Percentiles rank a stretch among this genome's conserved stretches.
These are phyloP conservation scores for Wickerhamiella dianesei DNA, from an alignment of 805 yeast genomes.

Conservation along the genomic window DNA sequence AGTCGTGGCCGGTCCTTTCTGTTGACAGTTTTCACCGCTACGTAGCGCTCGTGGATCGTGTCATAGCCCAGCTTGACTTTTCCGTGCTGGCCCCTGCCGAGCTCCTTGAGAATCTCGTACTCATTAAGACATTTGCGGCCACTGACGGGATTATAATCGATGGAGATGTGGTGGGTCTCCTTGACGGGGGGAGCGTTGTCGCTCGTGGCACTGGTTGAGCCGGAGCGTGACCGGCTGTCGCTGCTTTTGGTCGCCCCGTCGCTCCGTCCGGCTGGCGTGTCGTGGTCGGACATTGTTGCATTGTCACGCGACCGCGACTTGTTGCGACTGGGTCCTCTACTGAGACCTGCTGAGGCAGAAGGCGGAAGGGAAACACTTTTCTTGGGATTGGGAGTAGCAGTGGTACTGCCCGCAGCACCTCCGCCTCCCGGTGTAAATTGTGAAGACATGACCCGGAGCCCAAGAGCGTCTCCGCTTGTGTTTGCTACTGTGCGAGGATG, in stretches of 20 bases:
- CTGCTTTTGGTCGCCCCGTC: not conserved
- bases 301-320: not conserved
- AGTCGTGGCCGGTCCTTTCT: conserved; percentile 46
- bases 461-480: not conserved
- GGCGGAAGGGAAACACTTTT: not conserved
- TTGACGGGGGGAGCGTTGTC: conserved; percentile 36
- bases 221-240: not conserved
- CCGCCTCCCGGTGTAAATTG: not conserved
- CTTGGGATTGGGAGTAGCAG: not conserved
- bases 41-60: conserved; percentile 39
- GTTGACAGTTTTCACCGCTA: conserved; percentile 90
- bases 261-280: not conserved
- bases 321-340: no score
- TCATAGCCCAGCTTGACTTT: conserved; percentile 86
- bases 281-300: not conserved
- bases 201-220: not conserved
- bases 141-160: conserved; percentile 81
- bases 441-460: not conserved
- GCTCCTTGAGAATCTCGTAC: conserved; percentile 73
- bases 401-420: not conserved
- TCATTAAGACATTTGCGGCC: conserved; percentile 73
- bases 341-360: not conserved
- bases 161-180: conserved; percentile 65
- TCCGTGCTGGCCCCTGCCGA: conserved; percentile 98
- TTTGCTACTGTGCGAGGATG: not conserved